Conservation (phyloP, 2,329 filamentous ascomycete genomes). For the Dichotomopilus funicola region DNA sequence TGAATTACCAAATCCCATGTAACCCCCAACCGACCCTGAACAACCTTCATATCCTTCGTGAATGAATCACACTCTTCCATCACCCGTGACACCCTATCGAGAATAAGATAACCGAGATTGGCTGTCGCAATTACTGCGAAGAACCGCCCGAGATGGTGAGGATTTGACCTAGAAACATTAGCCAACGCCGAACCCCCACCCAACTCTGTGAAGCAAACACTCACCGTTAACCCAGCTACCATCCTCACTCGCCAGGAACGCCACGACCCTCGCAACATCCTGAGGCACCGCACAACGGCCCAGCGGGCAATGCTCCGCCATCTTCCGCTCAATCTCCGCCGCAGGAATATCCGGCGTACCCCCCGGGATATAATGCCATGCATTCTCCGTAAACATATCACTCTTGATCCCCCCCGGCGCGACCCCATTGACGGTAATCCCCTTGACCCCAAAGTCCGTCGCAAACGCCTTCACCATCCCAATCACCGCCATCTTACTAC, state of each 20-base stretch:
- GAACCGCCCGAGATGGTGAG: constrained; percentile 19
- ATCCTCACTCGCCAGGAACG: constrained; percentile 49
- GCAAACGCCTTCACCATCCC: constrained; percentile 66
- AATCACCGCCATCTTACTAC: constrained; percentile 65
- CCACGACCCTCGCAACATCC: constrained; percentile 53
- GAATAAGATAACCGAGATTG: no score
- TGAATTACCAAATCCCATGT: no score
- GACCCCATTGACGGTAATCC: constrained; percentile 66
- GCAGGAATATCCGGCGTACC: constrained; percentile 45
- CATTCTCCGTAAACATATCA: constrained; percentile 69
- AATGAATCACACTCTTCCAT: no score
- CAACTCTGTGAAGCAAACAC: constrained; percentile 19
- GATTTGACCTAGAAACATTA: constrained; percentile 12
- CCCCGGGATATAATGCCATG: constrained; percentile 58
- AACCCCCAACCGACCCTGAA: no score
- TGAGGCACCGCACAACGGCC: constrained; percentile 51
- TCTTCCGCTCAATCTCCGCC: constrained; percentile 48
- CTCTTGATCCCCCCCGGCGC: constrained; percentile 68
- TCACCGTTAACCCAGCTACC: constrained; percentile 60
- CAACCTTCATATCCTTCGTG: no score
- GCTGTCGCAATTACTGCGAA: constrained; percentile 8
- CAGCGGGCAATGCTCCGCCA: constrained; percentile 53
- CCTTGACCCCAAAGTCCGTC: constrained; percentile 61
- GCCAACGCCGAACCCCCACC: neutral
- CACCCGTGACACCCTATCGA: no score